phyloP scores from a whole-genome alignment of 257 asterid genomes.

The Solanum microdontum region DNA sequence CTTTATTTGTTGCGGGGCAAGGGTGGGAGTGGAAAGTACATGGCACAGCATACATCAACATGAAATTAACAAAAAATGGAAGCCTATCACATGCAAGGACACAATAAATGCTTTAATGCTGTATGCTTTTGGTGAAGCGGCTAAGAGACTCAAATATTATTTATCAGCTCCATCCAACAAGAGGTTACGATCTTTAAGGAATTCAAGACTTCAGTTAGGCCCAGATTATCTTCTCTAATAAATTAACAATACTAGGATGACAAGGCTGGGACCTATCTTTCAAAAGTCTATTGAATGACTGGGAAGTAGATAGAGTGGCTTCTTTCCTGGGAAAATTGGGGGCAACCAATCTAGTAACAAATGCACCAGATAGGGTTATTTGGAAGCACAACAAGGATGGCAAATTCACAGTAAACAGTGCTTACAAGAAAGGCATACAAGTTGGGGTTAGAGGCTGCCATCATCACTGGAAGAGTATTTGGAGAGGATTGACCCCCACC shows the following conservation, averaged over 20 bases:
- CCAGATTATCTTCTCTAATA: background rate
- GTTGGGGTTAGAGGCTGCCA: no score
- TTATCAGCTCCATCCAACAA: background rate
- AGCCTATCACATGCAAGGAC: background rate
- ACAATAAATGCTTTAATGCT: background rate
- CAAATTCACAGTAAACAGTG: no score
- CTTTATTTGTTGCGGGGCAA: background rate
- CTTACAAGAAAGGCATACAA: no score
- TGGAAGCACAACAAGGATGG: no score
- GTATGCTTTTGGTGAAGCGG: background rate
- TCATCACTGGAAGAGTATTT: no score
- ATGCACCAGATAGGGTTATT: no score
- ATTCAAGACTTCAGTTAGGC: background rate
- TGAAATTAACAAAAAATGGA: background rate
- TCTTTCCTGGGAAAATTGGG: no score
- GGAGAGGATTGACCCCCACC: no score
- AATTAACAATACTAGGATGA: background rate
- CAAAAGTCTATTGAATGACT: no score
- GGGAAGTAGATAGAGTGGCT: no score
- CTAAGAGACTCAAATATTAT: background rate
- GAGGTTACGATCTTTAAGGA: background rate
- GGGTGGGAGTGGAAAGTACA: background rate
- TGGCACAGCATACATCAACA: background rate
- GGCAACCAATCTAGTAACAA: no score
- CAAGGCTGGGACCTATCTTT: no score